These are phyloP conservation scores for Sutorius australiensis DNA, from an alignment of 768 basidiomycete species.

Conservation along the genomic window DNA sequence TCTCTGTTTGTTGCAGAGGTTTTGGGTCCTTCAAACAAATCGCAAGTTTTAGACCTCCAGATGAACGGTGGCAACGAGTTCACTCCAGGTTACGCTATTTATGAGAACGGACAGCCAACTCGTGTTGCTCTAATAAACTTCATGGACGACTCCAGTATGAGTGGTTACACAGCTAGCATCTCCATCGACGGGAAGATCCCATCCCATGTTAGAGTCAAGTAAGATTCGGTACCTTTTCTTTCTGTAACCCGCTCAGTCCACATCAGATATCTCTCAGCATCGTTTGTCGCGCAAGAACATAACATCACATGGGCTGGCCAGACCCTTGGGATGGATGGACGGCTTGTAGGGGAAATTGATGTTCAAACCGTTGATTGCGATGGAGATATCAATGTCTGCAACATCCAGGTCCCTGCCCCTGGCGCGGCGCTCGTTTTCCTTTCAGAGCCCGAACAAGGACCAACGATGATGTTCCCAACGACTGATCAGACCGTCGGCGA, in stretches of 20 bases:
- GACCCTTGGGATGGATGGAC: slow-evolving; percentile 70
- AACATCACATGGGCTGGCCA: slow-evolving; percentile 24
- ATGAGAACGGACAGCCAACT: slow-evolving; percentile 61
- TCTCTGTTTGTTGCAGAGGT: slow-evolving; percentile 67
- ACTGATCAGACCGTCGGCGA: slow-evolving; percentile 50
- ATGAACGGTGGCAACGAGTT: slow-evolving; percentile 47
- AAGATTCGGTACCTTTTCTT: neutral
- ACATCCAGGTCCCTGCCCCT: slow-evolving; percentile 56
- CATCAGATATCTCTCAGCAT: neutral
- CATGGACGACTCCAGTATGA: neutral
- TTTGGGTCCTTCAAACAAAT: slow-evolving; percentile 59
- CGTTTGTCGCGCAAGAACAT: neutral
- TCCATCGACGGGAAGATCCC: neutral
- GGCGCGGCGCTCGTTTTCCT: slow-evolving; percentile 76
- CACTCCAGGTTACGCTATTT: slow-evolving; percentile 63
- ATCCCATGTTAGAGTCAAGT: neutral
- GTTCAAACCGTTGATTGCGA: slow-evolving; percentile 63
- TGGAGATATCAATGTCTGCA: slow-evolving; percentile 37
- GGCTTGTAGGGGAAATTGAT: slow-evolving; percentile 50
- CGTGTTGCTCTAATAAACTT: slow-evolving; percentile 61
- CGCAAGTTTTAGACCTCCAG: slow-evolving; percentile 65
- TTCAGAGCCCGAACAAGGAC: slow-evolving; percentile 33
- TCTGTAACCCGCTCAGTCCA: neutral
- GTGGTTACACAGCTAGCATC: neutral
- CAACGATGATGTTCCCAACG: slow-evolving; percentile 50